Percentiles rank a stretch among this genome's conserved stretches.
phyloP scores from a whole-genome alignment of 441 rosid genomes.

The Syzygium malaccense region DNA sequence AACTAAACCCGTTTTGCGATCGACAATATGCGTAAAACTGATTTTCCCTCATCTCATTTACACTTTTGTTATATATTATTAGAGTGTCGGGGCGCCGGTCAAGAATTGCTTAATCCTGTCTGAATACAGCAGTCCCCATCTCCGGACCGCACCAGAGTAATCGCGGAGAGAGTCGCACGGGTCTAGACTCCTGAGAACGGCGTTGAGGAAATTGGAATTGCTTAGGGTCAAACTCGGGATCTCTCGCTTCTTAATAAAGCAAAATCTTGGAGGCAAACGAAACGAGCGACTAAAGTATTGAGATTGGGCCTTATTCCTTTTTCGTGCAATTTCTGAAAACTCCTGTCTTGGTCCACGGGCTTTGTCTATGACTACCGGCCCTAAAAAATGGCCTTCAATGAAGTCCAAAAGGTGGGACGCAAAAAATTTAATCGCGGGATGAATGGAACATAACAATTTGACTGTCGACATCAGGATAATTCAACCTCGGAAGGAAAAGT shows the following conservation, averaged over 20 bases:
- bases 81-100: too few species aligned
- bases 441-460: neutral
- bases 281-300: neutral
- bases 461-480: neutral
- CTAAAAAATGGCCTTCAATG: neutral
- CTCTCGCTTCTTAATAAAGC: too few species aligned
- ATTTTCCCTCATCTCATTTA: neutral
- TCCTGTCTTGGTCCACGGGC: neutral
- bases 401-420: neutral
- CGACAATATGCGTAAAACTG: neutral
- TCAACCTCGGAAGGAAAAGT: neutral
- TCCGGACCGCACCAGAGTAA: too few species aligned
- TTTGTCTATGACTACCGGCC: neutral
- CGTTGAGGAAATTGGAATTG: too few species aligned
- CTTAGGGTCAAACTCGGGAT: too few species aligned
- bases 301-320: neutral
- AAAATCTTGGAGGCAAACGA: too few species aligned
- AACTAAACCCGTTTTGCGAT: neutral
- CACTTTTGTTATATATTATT: too few species aligned
- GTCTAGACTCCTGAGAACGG: too few species aligned
- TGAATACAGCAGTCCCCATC: too few species aligned
- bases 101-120: too few species aligned
- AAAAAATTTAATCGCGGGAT: neutral
- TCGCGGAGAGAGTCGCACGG: too few species aligned
- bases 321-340: neutral